These are phyloP conservation scores for Pseudocercospora cruenta DNA, from an alignment of 2,329 filamentous ascomycete genomes.

Conservation along the genomic window DNA sequence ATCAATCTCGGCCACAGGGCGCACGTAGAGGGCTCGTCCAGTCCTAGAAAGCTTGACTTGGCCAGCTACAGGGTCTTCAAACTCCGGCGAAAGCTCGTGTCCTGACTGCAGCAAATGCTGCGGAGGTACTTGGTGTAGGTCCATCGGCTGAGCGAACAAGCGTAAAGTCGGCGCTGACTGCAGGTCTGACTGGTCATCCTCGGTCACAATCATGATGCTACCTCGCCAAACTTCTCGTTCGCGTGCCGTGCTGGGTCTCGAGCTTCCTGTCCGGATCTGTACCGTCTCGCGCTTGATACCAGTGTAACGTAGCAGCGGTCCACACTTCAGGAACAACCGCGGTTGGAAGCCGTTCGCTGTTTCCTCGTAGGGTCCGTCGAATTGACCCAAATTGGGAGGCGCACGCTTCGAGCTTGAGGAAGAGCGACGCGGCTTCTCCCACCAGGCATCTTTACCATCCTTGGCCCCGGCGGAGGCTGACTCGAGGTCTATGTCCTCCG, in stretches of 20 bases:
- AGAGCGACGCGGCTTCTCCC: constrained; percentile 59
- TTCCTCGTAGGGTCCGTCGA: constrained; percentile 68
- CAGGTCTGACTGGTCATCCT: constrained; percentile 81
- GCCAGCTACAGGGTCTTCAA: constrained; percentile 86
- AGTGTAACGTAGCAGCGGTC: constrained; percentile 85
- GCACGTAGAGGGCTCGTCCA: constrained; percentile 84
- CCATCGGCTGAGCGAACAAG: constrained; percentile 84
- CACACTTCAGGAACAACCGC: constrained; percentile 81
- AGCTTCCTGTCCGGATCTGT: constrained; percentile 42
- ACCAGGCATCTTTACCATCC: constrained; percentile 62
- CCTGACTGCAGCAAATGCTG: constrained; percentile 65
- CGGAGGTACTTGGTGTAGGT: constrained; percentile 78
- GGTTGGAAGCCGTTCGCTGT: constrained; percentile 75
- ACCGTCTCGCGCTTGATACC: constrained; percentile 70
- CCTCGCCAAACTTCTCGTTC: constrained; percentile 88
- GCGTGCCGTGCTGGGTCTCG: constrained; percentile 36
- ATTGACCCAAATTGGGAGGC: constrained; percentile 51
- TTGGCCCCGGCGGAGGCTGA: constrained; percentile 15
- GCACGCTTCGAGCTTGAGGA: constrained; percentile 35
- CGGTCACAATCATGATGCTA: constrained; percentile 92
- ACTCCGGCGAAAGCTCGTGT: constrained; percentile 70
- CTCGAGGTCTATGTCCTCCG: constrained; percentile 50
- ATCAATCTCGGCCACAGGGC: constrained; percentile 83
- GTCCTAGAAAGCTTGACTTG: constrained; percentile 82
- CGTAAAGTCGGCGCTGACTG: constrained; percentile 75